Evolutionary conservation across 352 stramenopile species (phyloP).

Genomic region (Phytophthora colocasiae): DNA sequence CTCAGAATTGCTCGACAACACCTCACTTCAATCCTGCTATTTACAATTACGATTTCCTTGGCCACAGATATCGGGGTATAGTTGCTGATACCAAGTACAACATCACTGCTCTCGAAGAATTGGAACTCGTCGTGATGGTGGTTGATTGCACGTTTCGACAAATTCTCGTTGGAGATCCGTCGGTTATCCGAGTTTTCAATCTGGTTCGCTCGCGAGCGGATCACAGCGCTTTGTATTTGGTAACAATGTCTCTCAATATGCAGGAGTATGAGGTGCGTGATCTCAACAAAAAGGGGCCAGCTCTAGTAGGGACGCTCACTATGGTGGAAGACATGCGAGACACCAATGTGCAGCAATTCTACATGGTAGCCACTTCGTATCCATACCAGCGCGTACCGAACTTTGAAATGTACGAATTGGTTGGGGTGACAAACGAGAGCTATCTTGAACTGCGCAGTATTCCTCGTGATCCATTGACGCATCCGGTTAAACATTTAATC

Average conservation of each 20-base stretch:
- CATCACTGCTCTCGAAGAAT: conserved; percentile 31
- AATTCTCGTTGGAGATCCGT: conserved; percentile 27
- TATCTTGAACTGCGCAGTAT: conserved; percentile 33
- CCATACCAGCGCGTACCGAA: conserved; percentile 37
- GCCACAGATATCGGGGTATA: conserved; percentile 29
- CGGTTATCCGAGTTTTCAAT: conserved; percentile 36
- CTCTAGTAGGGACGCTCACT: conserved; percentile 35
- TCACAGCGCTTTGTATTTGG: conserved; percentile 25
- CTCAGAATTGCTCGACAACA: conserved; percentile 24
- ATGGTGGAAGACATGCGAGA: conserved; percentile 36
- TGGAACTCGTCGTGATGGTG: conserved; percentile 51
- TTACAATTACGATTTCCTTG: conserved; percentile 50
- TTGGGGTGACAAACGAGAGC: conserved; percentile 26
- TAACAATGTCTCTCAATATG: conserved; percentile 35
- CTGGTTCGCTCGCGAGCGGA: conserved; percentile 32
- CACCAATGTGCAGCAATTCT: conserved; percentile 33
- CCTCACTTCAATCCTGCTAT: conserved; percentile 26
- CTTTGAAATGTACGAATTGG: conserved; percentile 40
- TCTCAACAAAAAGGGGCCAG: conserved; percentile 29
- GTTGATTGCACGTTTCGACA: conserved; percentile 49
- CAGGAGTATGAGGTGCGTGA: conserved; percentile 42
- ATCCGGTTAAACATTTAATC: conserved; percentile 40
- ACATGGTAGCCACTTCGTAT: conserved; percentile 38
- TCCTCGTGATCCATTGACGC: conserved; percentile 11
- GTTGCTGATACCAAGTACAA: conserved; percentile 43